Evolutionary conservation across 169 alveolate species (phyloP).

Genomic region (Plasmodium cynomolgi): DNA sequence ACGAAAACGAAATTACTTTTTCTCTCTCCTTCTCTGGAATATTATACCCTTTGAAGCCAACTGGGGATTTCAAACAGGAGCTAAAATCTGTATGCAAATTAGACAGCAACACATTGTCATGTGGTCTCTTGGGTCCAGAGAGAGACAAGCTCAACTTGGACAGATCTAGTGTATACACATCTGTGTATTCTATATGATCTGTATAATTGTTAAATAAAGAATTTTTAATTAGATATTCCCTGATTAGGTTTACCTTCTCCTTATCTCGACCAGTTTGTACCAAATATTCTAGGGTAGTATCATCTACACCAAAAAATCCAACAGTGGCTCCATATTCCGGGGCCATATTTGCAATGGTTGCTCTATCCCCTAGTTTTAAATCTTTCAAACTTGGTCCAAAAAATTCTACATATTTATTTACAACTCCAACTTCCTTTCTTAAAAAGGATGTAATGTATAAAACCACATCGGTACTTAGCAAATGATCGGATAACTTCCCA

Average conservation of each 20-base stretch:
- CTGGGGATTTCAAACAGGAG: slow-evolving; percentile 80
- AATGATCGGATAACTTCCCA: slow-evolving; percentile 89
- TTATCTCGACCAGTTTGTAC: slow-evolving; percentile 92
- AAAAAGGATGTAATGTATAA: slow-evolving; percentile 90
- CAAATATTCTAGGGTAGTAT: slow-evolving; percentile 91
- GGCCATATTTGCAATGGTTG: slow-evolving; percentile 97
- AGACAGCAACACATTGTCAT: slow-evolving; percentile 92
- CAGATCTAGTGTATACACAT: slow-evolving; percentile 90
- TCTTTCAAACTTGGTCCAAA: slow-evolving; percentile 92
- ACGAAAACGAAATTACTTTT: slow-evolving; percentile 72
- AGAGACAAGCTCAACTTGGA: slow-evolving; percentile 93
- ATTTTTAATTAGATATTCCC: slow-evolving; percentile 85
- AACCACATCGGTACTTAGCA: slow-evolving; percentile 95
- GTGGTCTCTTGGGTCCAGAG: slow-evolving; percentile 98
- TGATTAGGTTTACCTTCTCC: slow-evolving; percentile 88
- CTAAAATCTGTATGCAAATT: slow-evolving; percentile 91
- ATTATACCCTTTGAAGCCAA: slow-evolving; percentile 90
- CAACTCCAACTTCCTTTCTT: slow-evolving; percentile 96
- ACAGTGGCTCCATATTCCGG: slow-evolving; percentile 98
- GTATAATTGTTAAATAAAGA: slow-evolving; percentile 65
- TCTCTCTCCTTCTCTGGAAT: slow-evolving; percentile 74
- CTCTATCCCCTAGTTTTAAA: slow-evolving; percentile 94
- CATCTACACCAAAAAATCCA: slow-evolving; percentile 97
- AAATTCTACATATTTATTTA: slow-evolving; percentile 97
- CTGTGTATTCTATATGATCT: slow-evolving; percentile 80